These are phyloP conservation scores for Cryptococcus sp. DNA, from an alignment of 1,284 basidiomycete genomes.

Conservation along the genomic window DNA sequence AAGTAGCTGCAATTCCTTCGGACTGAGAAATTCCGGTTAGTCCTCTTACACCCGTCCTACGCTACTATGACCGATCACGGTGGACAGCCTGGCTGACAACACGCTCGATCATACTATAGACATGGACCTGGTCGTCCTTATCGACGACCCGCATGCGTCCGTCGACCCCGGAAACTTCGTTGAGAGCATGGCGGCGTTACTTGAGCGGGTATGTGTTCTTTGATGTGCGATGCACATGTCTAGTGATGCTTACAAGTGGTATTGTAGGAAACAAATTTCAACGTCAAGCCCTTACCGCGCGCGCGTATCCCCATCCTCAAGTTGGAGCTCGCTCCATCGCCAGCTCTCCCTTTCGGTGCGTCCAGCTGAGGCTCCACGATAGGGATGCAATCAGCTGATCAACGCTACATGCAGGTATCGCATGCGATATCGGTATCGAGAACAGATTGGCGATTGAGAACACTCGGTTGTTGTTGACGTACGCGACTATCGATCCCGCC, in stretches of 20 bases:
- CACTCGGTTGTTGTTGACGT: slow-evolving; percentile 91
- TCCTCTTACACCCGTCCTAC: slow-evolving; percentile 9
- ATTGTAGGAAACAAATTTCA: slow-evolving; percentile 89
- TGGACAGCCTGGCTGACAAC: not conserved
- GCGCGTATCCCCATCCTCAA: slow-evolving; percentile 99
- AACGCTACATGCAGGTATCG: slow-evolving; percentile 58
- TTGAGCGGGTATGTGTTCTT: slow-evolving; percentile 71
- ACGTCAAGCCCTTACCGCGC: slow-evolving; percentile 91
- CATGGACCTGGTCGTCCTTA: slow-evolving; percentile 97
- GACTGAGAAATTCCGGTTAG: slow-evolving; percentile 88
- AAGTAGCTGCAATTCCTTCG: slow-evolving; percentile 90
- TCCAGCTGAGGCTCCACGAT: not conserved
- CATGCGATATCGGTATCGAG: slow-evolving; percentile 98
- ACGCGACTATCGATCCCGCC: slow-evolving; percentile 94
- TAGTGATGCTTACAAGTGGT: slow-evolving; percentile 3
- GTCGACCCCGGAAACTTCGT: slow-evolving; percentile 85
- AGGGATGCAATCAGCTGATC: not conserved
- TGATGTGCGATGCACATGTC: not conserved
- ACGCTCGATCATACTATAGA: slow-evolving; percentile 59
- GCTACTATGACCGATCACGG: not conserved
- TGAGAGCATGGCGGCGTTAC: slow-evolving; percentile 86
- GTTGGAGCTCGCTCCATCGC: slow-evolving; percentile 85
- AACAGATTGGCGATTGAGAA: slow-evolving; percentile 96
- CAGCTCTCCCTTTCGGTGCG: slow-evolving; percentile 76
- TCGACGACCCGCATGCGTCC: slow-evolving; percentile 70